Evolutionary conservation across 208 protist genomes (phyloP).

Genomic region (Acanthamoeba triangularis): DNA sequence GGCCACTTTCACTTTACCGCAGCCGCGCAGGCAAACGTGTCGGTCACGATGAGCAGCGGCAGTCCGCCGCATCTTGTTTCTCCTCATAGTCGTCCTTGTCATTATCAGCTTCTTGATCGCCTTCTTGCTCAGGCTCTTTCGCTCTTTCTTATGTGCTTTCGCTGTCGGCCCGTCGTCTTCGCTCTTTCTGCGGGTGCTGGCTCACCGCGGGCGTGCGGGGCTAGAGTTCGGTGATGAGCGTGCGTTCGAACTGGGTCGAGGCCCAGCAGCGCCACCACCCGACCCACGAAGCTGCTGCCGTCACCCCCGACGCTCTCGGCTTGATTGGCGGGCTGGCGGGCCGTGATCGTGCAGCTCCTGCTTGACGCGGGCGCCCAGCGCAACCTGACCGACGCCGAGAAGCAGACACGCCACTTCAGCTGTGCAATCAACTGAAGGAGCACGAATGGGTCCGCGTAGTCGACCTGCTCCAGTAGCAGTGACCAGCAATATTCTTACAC

Average conservation of each 20-base stretch:
- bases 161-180: background rate
- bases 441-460: background rate
- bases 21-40: background rate
- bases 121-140: background rate
- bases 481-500: too few species aligned
- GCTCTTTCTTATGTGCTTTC: background rate
- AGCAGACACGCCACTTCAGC: conserved; percentile 35
- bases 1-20: background rate
- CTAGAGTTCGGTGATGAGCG: background rate
- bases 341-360: conserved; percentile 19
- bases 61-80: background rate
- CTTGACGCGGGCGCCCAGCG: background rate
- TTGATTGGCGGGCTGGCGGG: background rate
- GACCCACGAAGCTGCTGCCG: background rate
- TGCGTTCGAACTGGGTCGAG: background rate
- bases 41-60: background rate
- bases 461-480: conserved; percentile 16
- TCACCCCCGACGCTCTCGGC: background rate
- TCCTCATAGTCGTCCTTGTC: background rate
- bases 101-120: background rate
- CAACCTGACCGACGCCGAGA: conserved; percentile 26
- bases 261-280: background rate
- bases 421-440: conserved; percentile 46
- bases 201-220: background rate
- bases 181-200: background rate